Evolutionary conservation across 257 asterid genomes (phyloP), one percentile per base, ranked within the genome.

Genomic region (Osmanthus fragrans): DNA sequence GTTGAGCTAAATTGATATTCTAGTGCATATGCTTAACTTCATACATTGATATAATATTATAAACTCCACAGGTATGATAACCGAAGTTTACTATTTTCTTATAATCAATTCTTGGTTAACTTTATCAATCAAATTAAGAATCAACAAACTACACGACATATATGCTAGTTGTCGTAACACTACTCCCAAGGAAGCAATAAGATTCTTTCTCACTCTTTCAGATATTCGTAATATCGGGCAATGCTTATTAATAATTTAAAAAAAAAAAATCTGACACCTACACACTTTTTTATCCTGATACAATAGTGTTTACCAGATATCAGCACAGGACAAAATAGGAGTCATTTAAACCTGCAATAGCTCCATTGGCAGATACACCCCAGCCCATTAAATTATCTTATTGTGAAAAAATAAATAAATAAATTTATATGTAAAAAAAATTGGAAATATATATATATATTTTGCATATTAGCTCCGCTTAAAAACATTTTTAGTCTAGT

Each of bases 301-400:
- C 47, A 83, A 36, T 47, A 71, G 47, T 21, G 34, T 45, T 15
- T 33, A 76, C 58, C 29, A 60, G 21, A 77, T 32, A 42, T 19
- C 39, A 71, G 29, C 49, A 65, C 64, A 37, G 60, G 74, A 8
- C 32, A 36, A 85, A 40, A 64, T 32, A 67, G 40, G 80, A 67
- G 79, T 63, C 66, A 39, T 68, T 45, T 64, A 85, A 75, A 29
- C 80, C 12, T 77, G 69, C 67, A 29, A 73, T n/a, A 76, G 72
- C 39, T 36, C 39, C 39, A 36, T 8, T 36, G 39, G 39, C 39
- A 36, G 39, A 36, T 36, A 36, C 39, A 36, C 39, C 39, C 9
- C 39, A 36, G 39, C 39, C 39, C 39, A 36, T 36, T 36, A 36
- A 6, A 36, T 5, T 36, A 6, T 36, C 0, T 7, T 7, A 32